Evolutionary conservation across 2,329 filamentous ascomycete genomes (phyloP), one percentile per base, ranked within the genome.

Genomic region (Ophiosphaerella herpotricha): DNA sequence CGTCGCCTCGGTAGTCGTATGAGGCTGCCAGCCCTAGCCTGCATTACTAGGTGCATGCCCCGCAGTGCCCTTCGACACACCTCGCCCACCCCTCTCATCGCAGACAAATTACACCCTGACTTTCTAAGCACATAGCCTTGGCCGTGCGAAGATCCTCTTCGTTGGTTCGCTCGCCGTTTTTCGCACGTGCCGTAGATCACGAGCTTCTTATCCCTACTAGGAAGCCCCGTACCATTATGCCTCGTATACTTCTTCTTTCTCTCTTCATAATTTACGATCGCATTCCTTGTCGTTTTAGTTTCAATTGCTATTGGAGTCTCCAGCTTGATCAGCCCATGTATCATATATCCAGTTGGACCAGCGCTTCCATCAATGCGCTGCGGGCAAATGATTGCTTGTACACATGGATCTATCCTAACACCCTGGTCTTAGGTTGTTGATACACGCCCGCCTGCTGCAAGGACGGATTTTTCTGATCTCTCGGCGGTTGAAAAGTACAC

Each of bases 401-500:
- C 26, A 56, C 52, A 59, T 58, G 46, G 48, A 48, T 49, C 37
- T 41, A 38, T 46, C 59, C 66, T 71, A 52, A 71, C 58, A 52
- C 46, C 24, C 14, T 50, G 23, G 26, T 50, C 32, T 31, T 65
- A 96, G 91, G 85, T 96, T 59, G 78, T 81, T 61, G 93, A 97
- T 75, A 87, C 84, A 45, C 87, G 93, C 46, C 92, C 92, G 40
- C 82, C 85, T 39, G 83, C 83, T 42, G 85, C 87, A 55, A 86
- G 89, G 56, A 85, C 85, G 55, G 92, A 97, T 74, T 91, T 89
- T 75, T 88, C 83, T 59, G 92, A 96, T 75, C 82, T 89, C 38
- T 88, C 88, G 37, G 82, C 84, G 8, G 91, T 97, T 5, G 85
- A 91, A 48, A 97, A 97, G 77, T 97, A 94, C 73, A 85, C 88